Evolutionary conservation across 768 basidiomycete genomes (phyloP).

Genomic region (Naematelia aurantialba): DNA sequence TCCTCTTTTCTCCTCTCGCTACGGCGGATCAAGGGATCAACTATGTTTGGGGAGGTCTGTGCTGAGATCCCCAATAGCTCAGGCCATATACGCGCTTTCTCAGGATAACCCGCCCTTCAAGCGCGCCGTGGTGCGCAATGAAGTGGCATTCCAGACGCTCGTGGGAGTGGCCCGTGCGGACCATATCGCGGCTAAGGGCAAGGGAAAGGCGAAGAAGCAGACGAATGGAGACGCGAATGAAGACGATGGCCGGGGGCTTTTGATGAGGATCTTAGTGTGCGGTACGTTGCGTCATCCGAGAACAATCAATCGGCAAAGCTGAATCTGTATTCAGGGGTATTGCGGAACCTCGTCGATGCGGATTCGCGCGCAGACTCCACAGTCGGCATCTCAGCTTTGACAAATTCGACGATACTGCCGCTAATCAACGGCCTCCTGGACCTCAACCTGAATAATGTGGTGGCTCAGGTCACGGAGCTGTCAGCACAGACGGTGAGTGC

Average conservation of each 20-base stretch:
- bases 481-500: slow-evolving; percentile 33
- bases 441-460: slow-evolving; percentile 32
- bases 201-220: slow-evolving; percentile 38
- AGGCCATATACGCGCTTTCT: slow-evolving; percentile 86
- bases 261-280: slow-evolving; percentile 30
- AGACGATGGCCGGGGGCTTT: slow-evolving; percentile 32
- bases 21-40: no score
- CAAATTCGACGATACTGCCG: slow-evolving; percentile 40
- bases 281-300: slow-evolving; percentile 22
- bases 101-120: slow-evolving; percentile 81
- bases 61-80: slow-evolving; percentile 56
- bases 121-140: slow-evolving; percentile 57
- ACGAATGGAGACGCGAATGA: slow-evolving; percentile 25
- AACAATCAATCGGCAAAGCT: background rate
- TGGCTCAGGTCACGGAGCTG: slow-evolving; percentile 26
- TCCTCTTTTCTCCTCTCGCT: background rate
- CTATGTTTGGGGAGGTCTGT: no score
- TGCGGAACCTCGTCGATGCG: slow-evolving; percentile 32
- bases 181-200: slow-evolving; percentile 14
- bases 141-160: slow-evolving; percentile 24
- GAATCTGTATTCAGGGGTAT: slow-evolving; percentile 25
- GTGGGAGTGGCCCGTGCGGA: slow-evolving; percentile 23
- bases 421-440: slow-evolving; percentile 42
- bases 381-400: slow-evolving; percentile 28
- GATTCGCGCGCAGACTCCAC: slow-evolving; percentile 25